A percentile compares a stretch with the other conserved stretches of the same genome.
Conservation (phyloP, 2,329 filamentous ascomycete species). For the Neophaeococcomyces aloes region DNA sequence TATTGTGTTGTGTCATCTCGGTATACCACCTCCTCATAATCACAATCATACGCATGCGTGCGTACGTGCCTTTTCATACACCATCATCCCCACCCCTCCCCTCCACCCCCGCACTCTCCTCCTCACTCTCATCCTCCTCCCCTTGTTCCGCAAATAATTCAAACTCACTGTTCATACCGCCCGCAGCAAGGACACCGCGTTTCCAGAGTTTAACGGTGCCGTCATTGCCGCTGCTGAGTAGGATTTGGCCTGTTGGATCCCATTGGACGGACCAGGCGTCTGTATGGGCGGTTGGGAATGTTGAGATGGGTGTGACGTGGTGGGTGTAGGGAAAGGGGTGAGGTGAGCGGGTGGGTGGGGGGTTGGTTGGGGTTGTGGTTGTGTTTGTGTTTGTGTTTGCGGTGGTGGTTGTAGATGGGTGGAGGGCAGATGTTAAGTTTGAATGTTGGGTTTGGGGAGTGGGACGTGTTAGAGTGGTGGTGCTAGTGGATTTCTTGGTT, state of each 20-base stretch:
- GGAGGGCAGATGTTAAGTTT: conserved; percentile 19
- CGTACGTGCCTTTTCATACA: too few relatives aligned
- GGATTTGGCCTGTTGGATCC: conserved; percentile 18
- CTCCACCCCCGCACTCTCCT: not conserved
- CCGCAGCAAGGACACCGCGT: conserved; percentile 12
- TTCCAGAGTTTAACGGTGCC: conserved; percentile 17
- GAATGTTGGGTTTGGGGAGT: conserved; percentile 16
- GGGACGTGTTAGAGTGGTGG: not conserved
- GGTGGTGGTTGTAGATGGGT: not conserved
- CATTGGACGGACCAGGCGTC: conserved; percentile 20
- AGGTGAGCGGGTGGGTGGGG: conserved; percentile 4
- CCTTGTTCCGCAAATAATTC: conserved; percentile 17
- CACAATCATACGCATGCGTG: too few relatives aligned
- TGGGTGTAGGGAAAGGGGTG: conserved; percentile 16
- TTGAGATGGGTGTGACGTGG: conserved; percentile 6
- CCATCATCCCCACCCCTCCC: too few relatives aligned
- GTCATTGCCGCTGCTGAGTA: conserved; percentile 19
- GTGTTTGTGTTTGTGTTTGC: not conserved
- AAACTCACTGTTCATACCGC: conserved; percentile 10
- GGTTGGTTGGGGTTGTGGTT: conserved; percentile 2
- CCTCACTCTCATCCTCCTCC: conserved; percentile 8
- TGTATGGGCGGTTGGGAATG: conserved; percentile 14
- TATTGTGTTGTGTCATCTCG: too few relatives aligned
- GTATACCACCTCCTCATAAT: too few relatives aligned
- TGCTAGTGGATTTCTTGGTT: not conserved